Evolutionary conservation across 768 basidiomycete species (phyloP).

Genomic region (Lentinula boryana): DNA sequence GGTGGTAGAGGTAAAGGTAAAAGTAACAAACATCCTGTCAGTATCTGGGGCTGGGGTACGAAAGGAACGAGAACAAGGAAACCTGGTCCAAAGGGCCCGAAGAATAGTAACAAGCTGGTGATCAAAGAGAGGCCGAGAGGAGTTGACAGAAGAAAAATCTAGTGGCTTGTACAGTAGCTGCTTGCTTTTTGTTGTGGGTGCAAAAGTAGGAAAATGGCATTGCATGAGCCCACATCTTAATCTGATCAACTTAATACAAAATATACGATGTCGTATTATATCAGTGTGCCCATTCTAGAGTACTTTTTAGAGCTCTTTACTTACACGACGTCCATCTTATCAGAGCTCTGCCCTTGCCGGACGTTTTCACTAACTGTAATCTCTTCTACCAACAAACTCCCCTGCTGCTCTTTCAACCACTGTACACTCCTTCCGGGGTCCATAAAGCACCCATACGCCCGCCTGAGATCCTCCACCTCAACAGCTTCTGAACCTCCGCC

Average conservation of each 20-base stretch:
- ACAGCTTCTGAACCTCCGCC: slow-evolving; percentile 55
- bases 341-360: background rate
- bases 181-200: no score
- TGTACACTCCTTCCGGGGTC: slow-evolving; percentile 91
- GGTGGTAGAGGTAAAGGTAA: slow-evolving; percentile 98
- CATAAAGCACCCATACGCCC: slow-evolving; percentile 86
- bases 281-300: background rate
- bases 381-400: slow-evolving; percentile 70
- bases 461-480: slow-evolving; percentile 77
- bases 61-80: slow-evolving; percentile 92
- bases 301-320: background rate
- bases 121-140: slow-evolving; percentile 81
- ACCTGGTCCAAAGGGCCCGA: slow-evolving; percentile 86
- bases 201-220: background rate
- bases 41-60: slow-evolving; percentile 88
- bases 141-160: slow-evolving; percentile 2
- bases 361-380: slow-evolving; percentile 24
- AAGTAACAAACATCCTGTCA: slow-evolving; percentile 90
- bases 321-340: slow-evolving; percentile 1
- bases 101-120: slow-evolving; percentile 88
- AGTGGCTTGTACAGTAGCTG: background rate
- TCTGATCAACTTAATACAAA: background rate
- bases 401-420: slow-evolving; percentile 85
- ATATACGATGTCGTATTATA: background rate
- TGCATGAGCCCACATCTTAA: no score